Evolutionary conservation across 352 stramenopile species (phyloP), one percentile per base, ranked within the genome.

Genomic region (Phytophthora palmivora): DNA sequence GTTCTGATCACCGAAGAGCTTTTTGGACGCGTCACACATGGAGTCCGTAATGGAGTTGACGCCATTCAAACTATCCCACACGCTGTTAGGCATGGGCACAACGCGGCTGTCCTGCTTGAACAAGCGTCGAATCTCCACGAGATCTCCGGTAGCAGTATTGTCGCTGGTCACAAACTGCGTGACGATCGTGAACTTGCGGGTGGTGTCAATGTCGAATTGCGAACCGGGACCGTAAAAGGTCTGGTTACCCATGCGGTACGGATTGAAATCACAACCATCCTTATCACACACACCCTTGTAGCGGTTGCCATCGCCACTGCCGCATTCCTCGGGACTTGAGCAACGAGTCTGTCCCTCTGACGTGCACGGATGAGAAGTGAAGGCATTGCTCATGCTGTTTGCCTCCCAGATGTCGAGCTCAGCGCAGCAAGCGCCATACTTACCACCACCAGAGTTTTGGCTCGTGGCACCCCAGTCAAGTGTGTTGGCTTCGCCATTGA

Each of bases 271-370:
- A 39, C 84, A 93, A 7, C 80, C 84, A 56, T 91, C 82, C 67
- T 89, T 90, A 53, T 93, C 84, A 54, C 84, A 91, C 32, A 87
- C 66, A 10, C 84, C 82, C n/a, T 76, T 82, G 73, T 89, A 89
- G 55, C 84, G 78, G 49, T 84, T 73, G 6, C 44, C 57, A 4
- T 72, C 49, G 9, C 74, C 79, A 50, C 50, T 58, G 22, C 84
- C 79, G 36, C 82, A 90, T 58, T 89, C 74, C 10, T 74, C 42
- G 0, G 60, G 54, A 51, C 53, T 76, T 10, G 63, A 56, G 51
- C 84, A 93, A 2, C 77, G 74, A 0, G 55, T 69, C 18, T 58
- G 65, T 1, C 64, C 68, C 1, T 85, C 53, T 0, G 52, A 65
- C n/a, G 69, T 69, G 54, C 84, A 93, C 26, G 79, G 69, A 46